Evolutionary conservation across 768 basidiomycete species (phyloP).

Genomic region (Lactarius hatsudake): DNA sequence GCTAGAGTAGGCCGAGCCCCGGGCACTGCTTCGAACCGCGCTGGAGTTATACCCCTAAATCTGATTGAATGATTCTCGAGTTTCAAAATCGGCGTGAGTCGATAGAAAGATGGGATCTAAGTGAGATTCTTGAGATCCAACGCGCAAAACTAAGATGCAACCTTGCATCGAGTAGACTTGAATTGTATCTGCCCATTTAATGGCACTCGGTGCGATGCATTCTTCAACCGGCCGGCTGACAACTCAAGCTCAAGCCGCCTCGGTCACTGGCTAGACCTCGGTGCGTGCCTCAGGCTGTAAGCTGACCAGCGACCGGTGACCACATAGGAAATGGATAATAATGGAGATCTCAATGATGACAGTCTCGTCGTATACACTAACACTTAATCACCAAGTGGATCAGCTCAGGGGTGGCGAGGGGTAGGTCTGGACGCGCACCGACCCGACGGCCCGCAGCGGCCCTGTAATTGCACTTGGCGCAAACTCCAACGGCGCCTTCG

Average conservation of each 20-base stretch:
- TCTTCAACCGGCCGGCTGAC: neutral
- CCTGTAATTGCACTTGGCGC: slow-evolving; percentile 1
- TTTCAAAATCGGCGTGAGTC: slow-evolving; percentile 10
- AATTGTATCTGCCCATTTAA: neutral
- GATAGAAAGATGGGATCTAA: slow-evolving; percentile 17
- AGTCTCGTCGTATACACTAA: neutral
- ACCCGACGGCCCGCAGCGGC: slow-evolving; percentile 16
- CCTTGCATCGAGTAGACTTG: neutral
- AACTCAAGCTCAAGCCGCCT: neutral
- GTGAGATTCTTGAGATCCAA: neutral
- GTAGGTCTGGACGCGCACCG: neutral
- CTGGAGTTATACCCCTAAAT: slow-evolving; percentile 15
- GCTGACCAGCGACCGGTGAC: neutral
- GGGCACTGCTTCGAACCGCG: neutral
- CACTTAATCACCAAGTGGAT: neutral
- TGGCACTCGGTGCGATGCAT: neutral
- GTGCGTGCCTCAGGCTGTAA: neutral
- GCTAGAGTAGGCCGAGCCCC: neutral
- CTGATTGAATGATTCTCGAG: neutral
- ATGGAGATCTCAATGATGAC: neutral
- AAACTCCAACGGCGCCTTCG: neutral
- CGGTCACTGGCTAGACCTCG: no score
- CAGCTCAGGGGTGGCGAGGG: slow-evolving; percentile 14
- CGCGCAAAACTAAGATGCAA: neutral
- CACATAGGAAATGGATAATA: neutral